These are phyloP conservation scores for Goffeauzyma gilvescens DNA, from an alignment of 768 basidiomycete species.

Conservation along the genomic window DNA sequence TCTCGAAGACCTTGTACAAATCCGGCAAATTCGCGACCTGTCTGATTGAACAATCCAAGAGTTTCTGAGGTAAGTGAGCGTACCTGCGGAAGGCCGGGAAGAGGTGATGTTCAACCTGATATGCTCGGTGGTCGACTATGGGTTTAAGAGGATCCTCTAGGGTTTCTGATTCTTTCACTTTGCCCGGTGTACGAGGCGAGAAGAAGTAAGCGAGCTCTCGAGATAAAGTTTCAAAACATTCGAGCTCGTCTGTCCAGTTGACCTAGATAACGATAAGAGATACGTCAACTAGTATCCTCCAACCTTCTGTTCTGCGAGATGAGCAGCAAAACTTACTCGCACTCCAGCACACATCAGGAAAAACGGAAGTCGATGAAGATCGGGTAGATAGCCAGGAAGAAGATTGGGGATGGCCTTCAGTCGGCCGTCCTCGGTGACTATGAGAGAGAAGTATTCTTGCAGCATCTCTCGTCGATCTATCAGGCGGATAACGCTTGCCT, in stretches of 20 bases:
- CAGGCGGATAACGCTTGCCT: no score
- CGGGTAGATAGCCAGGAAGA: slow-evolving; percentile 70
- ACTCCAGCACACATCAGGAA: slow-evolving; percentile 82
- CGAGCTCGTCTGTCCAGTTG: slow-evolving; percentile 64
- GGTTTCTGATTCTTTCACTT: neutral
- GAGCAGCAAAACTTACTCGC: no score
- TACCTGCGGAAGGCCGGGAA: slow-evolving; percentile 73
- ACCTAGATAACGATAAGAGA: slow-evolving; percentile 40
- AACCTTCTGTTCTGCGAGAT: neutral
- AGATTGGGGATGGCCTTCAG: slow-evolving; percentile 66
- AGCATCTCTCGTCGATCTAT: slow-evolving; percentile 54
- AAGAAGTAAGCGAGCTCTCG: slow-evolving; percentile 86
- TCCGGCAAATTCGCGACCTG: slow-evolving; percentile 80
- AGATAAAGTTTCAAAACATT: slow-evolving; percentile 69
- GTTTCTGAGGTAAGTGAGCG: slow-evolving; percentile 46
- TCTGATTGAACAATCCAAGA: slow-evolving; percentile 49
- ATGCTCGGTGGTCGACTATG: no score
- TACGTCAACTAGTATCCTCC: neutral
- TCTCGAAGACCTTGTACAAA: slow-evolving; percentile 82
- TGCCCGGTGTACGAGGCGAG: slow-evolving; percentile 46
- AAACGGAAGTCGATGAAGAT: slow-evolving; percentile 69
- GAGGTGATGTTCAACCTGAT: slow-evolving; percentile 79
- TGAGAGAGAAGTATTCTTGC: slow-evolving; percentile 70
- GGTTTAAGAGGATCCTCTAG: neutral
- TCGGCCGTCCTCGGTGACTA: slow-evolving; percentile 43